phyloP scores from a whole-genome alignment of 2,329 filamentous ascomycete genomes.

The Monilinia aucupariae region DNA sequence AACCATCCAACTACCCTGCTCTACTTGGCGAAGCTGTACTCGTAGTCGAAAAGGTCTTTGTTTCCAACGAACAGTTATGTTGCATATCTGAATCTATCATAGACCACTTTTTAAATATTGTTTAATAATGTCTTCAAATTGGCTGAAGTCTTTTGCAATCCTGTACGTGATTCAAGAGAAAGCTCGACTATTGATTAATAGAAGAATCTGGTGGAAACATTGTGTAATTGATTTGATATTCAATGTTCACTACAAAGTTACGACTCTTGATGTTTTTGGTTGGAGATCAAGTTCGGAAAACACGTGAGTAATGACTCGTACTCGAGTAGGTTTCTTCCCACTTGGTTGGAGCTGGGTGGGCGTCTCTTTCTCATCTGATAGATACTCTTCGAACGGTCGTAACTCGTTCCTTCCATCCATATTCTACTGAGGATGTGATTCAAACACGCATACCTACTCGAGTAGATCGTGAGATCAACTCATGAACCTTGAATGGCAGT shows the following conservation, averaged over 20 bases:
- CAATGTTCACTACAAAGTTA: neutral
- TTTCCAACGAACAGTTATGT: neutral
- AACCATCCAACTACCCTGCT: too few species aligned
- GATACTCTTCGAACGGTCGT: neutral
- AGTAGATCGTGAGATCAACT: too few species aligned
- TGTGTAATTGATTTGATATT: neutral
- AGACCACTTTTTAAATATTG: neutral
- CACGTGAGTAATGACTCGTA: too few species aligned
- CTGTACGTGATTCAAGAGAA: neutral
- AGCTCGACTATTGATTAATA: neutral
- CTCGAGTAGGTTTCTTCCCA: too few species aligned
- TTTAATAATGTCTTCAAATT: neutral
- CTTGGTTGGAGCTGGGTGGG: neutral
- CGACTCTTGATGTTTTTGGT: neutral
- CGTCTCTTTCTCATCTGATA: neutral
- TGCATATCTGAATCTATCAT: neutral
- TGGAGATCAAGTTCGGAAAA: neutral
- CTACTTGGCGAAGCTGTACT: neutral
- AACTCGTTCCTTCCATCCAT: neutral
- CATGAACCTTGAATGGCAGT: neutral
- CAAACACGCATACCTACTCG: too few species aligned
- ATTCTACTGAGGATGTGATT: too few species aligned
- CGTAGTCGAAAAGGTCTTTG: neutral
- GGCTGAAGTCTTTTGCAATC: neutral
- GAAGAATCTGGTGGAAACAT: neutral